A percentile compares a stretch with the other conserved stretches of the same genome.
Evolutionary conservation across 1,139 yeast genomes (phyloP).

Genomic region (Yamadazyma spencermartinsiae): DNA sequence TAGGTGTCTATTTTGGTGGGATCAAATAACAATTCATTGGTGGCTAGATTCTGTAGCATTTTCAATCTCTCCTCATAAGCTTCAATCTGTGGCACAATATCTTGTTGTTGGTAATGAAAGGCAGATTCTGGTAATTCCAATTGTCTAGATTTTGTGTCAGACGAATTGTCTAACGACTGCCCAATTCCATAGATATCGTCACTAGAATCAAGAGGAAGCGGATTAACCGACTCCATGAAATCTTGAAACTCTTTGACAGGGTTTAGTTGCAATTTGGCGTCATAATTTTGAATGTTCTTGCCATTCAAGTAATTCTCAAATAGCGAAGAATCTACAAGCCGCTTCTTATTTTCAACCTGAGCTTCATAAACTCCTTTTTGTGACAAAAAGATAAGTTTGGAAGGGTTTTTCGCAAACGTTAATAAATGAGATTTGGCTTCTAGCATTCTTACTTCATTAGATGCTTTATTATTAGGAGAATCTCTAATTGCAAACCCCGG

Average conservation of each 20-base stretch:
- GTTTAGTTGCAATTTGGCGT: constrained; percentile 18
- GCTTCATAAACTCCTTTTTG: constrained; percentile 35
- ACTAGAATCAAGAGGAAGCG: constrained; percentile 18
- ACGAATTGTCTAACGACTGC: constrained; percentile 18
- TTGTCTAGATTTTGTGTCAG: constrained; percentile 18
- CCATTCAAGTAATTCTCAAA: constrained; percentile 22
- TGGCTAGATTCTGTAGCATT: constrained; percentile 15
- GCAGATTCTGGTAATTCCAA: constrained; percentile 20
- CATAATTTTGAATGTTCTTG: constrained; percentile 18
- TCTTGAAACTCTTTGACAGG: constrained; percentile 23
- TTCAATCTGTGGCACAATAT: constrained; percentile 21
- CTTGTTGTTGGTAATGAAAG: constrained; percentile 23
- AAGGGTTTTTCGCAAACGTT: constrained; percentile 45
- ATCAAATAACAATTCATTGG: constrained; percentile 22
- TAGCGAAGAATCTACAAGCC: constrained; percentile 25
- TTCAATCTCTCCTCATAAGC: constrained; percentile 18
- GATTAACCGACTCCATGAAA: constrained; percentile 17
- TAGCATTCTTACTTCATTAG: constrained; percentile 27
- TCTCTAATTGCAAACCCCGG: constrained; percentile 28
- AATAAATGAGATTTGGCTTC: constrained; percentile 46
- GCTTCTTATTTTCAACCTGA: constrained; percentile 19
- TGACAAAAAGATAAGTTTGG: constrained; percentile 41
- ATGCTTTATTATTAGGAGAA: constrained; percentile 26
- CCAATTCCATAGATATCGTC: constrained; percentile 25
- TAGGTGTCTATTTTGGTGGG: constrained; percentile 15